Evolutionary conservation across 306 rosid species (phyloP).

Genomic region (Castanopsis chinensis): DNA sequence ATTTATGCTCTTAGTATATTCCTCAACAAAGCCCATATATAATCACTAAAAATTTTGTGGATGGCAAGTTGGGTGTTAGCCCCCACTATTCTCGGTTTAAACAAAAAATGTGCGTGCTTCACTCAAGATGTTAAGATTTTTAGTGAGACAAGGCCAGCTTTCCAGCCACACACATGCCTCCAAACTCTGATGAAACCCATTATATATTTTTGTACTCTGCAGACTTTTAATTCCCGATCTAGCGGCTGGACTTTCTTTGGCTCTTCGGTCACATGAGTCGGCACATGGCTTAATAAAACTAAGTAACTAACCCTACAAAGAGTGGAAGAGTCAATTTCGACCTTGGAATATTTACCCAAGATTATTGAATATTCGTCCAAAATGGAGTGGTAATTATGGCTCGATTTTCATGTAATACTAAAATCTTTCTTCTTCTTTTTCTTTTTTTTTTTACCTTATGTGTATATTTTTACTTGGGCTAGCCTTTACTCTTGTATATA

Average conservation of each 20-base stretch:
- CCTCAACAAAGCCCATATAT: too few species aligned
- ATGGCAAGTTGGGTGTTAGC: background rate
- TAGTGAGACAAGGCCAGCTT: background rate
- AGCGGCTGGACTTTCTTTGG: background rate
- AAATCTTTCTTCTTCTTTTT: background rate
- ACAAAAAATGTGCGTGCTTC: background rate
- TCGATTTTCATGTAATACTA: too few species aligned
- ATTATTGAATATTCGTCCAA: background rate
- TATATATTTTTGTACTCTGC: background rate
- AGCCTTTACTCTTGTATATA: too few species aligned
- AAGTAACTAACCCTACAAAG: conserved; percentile 1
- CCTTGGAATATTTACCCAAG: background rate
- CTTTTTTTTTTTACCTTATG: too few species aligned
- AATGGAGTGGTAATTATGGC: too few species aligned
- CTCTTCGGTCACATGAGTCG: conserved; percentile 8
- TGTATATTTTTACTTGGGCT: too few species aligned
- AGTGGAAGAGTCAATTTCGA: background rate
- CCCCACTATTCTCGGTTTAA: background rate
- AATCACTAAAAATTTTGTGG: background rate
- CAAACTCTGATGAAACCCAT: background rate
- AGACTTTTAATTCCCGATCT: background rate
- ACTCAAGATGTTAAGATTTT: background rate
- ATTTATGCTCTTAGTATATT: too few species aligned
- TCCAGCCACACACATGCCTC: background rate
- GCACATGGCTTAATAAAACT: conserved; percentile 24